Evolutionary conservation across 1,139 yeast genomes (phyloP).

Genomic region (Yamadazyma diospyri): DNA sequence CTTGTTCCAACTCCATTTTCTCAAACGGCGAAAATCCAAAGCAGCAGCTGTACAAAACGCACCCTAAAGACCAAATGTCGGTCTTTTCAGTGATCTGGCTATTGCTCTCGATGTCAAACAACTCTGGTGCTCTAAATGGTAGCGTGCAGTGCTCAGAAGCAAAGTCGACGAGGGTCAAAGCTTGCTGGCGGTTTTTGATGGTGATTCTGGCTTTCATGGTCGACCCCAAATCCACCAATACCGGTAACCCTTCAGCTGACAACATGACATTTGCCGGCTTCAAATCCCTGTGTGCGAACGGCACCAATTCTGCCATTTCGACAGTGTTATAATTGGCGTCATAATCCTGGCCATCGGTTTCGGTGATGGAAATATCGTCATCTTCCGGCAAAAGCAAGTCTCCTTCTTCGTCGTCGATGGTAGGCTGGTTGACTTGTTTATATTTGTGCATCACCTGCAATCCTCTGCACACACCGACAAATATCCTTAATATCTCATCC

Average conservation of each 20-base stretch:
- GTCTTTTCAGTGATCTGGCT: conserved; percentile 63
- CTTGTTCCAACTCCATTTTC: conserved; percentile 72
- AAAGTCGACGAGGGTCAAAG: conserved; percentile 71
- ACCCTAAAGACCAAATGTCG: conserved; percentile 91
- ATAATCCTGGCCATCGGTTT: not conserved
- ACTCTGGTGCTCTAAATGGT: conserved; percentile 88
- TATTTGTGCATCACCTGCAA: conserved; percentile 72
- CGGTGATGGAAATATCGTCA: conserved; percentile 27
- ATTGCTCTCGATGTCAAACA: conserved; percentile 71
- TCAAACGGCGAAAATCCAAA: conserved; percentile 87
- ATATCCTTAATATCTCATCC: conserved; percentile 55
- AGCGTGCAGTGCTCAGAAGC: conserved; percentile 86
- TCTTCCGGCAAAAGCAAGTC: conserved; percentile 28
- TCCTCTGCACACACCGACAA: conserved; percentile 72
- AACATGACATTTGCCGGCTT: conserved; percentile 90
- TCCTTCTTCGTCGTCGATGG: conserved; percentile 20
- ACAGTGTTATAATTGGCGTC: conserved; percentile 14
- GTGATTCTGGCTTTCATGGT: conserved; percentile 60
- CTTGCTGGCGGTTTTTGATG: conserved; percentile 62
- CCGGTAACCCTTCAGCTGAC: conserved; percentile 68
- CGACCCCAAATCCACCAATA: conserved; percentile 82
- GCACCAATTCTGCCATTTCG: conserved; percentile 56
- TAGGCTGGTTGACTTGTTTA: conserved; percentile 23
- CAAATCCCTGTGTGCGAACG: conserved; percentile 82
- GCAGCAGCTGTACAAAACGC: conserved; percentile 71